Conservation (phyloP, 371 early-diverging fungal species). For the Mucor irregularis region DNA sequence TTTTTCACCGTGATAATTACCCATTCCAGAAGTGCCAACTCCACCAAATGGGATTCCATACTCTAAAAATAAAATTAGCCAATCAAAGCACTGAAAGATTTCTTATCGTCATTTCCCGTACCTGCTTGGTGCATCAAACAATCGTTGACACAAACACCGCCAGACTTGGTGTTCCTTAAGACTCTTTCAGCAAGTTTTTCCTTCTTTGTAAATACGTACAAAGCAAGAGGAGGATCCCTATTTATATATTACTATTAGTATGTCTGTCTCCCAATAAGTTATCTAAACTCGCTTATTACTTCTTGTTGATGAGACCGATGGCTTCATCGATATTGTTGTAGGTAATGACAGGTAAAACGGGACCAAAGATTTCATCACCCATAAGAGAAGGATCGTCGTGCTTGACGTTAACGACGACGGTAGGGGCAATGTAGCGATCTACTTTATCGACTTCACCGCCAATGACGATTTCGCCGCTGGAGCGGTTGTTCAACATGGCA, state of each 20-base stretch:
- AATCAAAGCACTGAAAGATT: no score
- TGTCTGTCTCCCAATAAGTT: background rate
- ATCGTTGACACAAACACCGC: conserved; percentile 82
- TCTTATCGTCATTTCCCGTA: conserved; percentile 17
- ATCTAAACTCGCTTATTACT: conserved; percentile 19
- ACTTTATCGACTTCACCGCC: conserved; percentile 39
- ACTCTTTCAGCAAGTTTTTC: conserved; percentile 40
- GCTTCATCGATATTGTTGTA: conserved; percentile 73
- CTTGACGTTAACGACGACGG: conserved; percentile 23
- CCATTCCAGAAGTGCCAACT: conserved; percentile 88
- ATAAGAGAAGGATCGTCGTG: conserved; percentile 33
- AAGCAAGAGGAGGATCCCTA: conserved; percentile 69
- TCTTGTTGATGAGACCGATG: conserved; percentile 62
- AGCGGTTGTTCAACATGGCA: conserved; percentile 50
- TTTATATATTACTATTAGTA: background rate
- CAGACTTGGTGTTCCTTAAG: conserved; percentile 68
- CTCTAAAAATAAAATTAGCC: conserved; percentile 30
- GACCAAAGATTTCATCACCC: conserved; percentile 75
- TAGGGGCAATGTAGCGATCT: conserved; percentile 31
- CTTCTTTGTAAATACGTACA: conserved; percentile 64
- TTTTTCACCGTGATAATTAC: conserved; percentile 80
- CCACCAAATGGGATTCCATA: conserved; percentile 90
- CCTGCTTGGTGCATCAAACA: conserved; percentile 65
- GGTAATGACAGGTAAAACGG: conserved; percentile 82
- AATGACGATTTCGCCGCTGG: conserved; percentile 54